These are phyloP conservation scores for Stylosanthes scabra DNA, from an alignment of 331 rosid genomes.

Conservation along the genomic window DNA sequence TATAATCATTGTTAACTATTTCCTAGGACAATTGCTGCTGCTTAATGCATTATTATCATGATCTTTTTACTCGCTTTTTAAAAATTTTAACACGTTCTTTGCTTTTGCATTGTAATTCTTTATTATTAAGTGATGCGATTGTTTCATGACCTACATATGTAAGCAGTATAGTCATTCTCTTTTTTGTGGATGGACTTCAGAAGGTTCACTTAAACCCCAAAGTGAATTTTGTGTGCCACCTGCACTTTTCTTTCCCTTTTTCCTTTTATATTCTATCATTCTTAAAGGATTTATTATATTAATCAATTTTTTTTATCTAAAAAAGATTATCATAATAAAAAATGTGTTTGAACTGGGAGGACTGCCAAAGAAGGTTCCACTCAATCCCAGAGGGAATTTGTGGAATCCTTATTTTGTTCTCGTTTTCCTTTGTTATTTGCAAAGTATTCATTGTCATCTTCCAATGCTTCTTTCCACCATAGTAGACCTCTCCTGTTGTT, in stretches of 20 bases:
- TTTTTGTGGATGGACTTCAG: no score
- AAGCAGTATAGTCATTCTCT: constrained; percentile 4
- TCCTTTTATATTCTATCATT: no score
- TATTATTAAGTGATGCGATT: neutral
- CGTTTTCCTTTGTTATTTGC: neutral
- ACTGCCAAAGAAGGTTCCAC: neutral
- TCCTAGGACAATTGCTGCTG: neutral
- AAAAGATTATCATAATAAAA: neutral
- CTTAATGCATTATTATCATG: constrained; percentile 23
- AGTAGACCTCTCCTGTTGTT: neutral
- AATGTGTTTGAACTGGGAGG: neutral
- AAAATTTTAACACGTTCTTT: neutral
- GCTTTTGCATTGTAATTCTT: neutral
- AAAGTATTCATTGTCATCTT: constrained; percentile 1
- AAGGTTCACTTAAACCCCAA: no score
- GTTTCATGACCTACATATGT: neutral
- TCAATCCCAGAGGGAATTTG: neutral
- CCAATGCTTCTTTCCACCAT: constrained; percentile 1
- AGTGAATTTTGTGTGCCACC: no score
- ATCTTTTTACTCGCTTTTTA: constrained; percentile 7
- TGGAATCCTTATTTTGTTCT: neutral
- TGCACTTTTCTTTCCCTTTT: no score
- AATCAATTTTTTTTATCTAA: no score
- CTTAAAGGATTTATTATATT: no score
- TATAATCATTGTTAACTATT: constrained; percentile 11